Evolutionary conservation across 768 basidiomycete species (phyloP).

Genomic region (Rhizopogon vesiculosus): DNA sequence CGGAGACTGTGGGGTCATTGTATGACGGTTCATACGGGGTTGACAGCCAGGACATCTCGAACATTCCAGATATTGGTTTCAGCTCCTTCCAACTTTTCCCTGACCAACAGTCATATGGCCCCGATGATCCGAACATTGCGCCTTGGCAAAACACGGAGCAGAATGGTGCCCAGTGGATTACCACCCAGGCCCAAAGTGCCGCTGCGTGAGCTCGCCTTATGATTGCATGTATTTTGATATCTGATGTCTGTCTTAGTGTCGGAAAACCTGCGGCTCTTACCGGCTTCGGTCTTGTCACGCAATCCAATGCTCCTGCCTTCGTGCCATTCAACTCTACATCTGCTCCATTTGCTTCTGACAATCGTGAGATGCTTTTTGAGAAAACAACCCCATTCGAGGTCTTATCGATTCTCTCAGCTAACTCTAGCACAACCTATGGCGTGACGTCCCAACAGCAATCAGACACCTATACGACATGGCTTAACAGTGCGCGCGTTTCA

Average conservation of each 20-base stretch:
- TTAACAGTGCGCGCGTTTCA: constrained; percentile 33
- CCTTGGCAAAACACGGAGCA: constrained; percentile 50
- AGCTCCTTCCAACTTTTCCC: constrained; percentile 64
- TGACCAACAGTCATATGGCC: constrained; percentile 55
- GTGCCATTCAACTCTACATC: constrained; percentile 57
- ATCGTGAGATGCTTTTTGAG: constrained; percentile 12
- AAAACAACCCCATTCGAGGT: neutral
- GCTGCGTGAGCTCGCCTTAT: constrained; percentile 33
- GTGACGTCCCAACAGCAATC: constrained; percentile 50
- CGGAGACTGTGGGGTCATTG: constrained; percentile 39
- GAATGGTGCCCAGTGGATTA: constrained; percentile 53
- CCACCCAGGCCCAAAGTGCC: constrained; percentile 39
- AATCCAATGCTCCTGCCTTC: constrained; percentile 45
- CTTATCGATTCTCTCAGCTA: constrained; percentile 9
- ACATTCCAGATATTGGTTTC: constrained; percentile 53
- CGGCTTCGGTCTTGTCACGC: constrained; percentile 61
- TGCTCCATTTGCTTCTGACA: constrained; percentile 35
- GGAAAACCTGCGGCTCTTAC: constrained; percentile 51
- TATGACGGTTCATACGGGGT: constrained; percentile 65
- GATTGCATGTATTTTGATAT: neutral
- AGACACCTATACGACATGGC: constrained; percentile 51
- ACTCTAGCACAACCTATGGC: constrained; percentile 29
- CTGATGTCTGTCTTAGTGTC: constrained; percentile 30
- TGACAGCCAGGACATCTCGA: constrained; percentile 61
- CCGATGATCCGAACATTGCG: constrained; percentile 43